Conservation (phyloP, 306 rosid genomes). For the Inga oerstediana region DNA sequence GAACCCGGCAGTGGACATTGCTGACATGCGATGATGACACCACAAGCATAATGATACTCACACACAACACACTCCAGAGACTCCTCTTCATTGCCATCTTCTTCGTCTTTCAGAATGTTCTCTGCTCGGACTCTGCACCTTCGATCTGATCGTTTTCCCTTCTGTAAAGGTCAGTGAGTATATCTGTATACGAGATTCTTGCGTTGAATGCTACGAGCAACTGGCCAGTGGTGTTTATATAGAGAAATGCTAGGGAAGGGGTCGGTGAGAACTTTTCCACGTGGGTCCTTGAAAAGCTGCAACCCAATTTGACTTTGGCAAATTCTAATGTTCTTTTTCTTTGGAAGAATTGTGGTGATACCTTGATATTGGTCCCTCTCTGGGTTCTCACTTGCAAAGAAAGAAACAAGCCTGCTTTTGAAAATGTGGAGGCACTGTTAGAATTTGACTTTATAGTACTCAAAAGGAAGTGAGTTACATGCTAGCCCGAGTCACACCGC, state of each 20-base stretch:
- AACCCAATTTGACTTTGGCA: constrained; percentile 53
- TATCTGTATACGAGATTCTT: background rate
- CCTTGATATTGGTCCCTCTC: background rate
- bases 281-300: constrained; percentile 42
- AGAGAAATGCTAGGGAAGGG: constrained; percentile 10
- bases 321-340: background rate
- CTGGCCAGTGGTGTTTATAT: constrained; percentile 5
- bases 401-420: constrained; percentile 26
- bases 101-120: background rate
- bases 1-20: constrained; percentile 62
- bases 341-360: constrained; percentile 3
- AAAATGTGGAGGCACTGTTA: constrained; percentile 31
- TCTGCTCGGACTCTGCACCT: background rate
- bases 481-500: background rate
- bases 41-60: constrained; percentile 40
- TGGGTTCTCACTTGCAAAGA: constrained; percentile 22
- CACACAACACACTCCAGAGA: constrained; percentile 37
- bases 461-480: background rate
- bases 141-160: background rate
- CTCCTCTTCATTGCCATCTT: constrained; percentile 43
- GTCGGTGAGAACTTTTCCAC: constrained; percentile 44
- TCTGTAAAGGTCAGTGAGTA: background rate
- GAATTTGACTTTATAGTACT: constrained; percentile 53
- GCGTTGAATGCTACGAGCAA: background rate
- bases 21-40: constrained; percentile 41